These are phyloP conservation scores for Coprinopsis cinerea DNA, from an alignment of 768 basidiomycete genomes.

Conservation along the genomic window DNA sequence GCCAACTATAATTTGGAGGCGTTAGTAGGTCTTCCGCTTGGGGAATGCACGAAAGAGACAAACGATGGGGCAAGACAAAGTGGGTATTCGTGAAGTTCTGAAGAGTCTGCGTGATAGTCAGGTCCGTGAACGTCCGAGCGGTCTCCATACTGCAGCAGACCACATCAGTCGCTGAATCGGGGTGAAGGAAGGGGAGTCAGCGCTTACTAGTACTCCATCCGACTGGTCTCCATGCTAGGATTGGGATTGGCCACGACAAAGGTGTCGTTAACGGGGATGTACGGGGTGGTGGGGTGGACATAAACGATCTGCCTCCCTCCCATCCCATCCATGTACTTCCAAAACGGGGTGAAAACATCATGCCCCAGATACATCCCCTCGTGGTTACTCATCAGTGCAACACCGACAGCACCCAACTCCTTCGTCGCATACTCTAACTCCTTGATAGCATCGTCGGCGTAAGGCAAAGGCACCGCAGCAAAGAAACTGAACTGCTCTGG, in stretches of 20 bases:
- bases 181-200: background rate
- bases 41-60: background rate
- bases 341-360: constrained; percentile 23
- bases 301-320: constrained; percentile 24
- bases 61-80: constrained; percentile 31
- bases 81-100: constrained; percentile 30
- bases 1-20: constrained; percentile 18
- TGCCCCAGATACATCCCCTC: constrained; percentile 31
- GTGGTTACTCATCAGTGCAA: constrained; percentile 27
- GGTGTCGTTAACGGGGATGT: constrained; percentile 19
- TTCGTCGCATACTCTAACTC: constrained; percentile 28
- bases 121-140: constrained; percentile 27
- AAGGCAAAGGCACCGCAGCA: constrained; percentile 30
- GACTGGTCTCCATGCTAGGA: constrained; percentile 19
- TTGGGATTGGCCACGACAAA: constrained; percentile 30
- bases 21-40: background rate
- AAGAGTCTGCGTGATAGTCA: constrained; percentile 23
- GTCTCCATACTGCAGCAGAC: constrained; percentile 23
- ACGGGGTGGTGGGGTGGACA: constrained; percentile 28
- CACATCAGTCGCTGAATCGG: constrained; percentile 5
- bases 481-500: constrained; percentile 27
- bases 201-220: constrained; percentile 29
- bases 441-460: constrained; percentile 24
- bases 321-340: constrained; percentile 24
- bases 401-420: constrained; percentile 27